Evolutionary conservation across 2,329 filamentous ascomycete species (phyloP).

Genomic region (Thermoascus crustaceus): DNA sequence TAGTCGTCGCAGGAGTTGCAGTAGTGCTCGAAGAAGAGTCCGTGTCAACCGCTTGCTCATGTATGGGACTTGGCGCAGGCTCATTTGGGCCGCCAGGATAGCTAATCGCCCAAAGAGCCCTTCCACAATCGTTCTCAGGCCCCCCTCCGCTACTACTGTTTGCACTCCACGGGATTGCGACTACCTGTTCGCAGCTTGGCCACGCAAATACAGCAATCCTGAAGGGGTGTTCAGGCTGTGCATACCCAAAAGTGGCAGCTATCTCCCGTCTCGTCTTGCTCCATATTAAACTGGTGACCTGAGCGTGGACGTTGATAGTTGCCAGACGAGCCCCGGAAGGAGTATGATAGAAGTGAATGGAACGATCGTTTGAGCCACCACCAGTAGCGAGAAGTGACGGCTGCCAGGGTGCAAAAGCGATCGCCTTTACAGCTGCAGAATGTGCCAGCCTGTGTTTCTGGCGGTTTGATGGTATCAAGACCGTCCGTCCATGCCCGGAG

Average conservation of each 20-base stretch:
- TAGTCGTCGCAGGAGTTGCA: constrained; percentile 4
- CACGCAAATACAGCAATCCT: constrained; percentile 90
- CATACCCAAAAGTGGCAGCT: constrained; percentile 86
- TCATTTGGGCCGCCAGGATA: constrained; percentile 60
- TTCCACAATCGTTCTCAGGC: constrained; percentile 28
- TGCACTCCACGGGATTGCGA: constrained; percentile 74
- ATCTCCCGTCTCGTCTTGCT: constrained; percentile 79
- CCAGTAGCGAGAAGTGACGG: constrained; percentile 79
- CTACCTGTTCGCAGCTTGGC: constrained; percentile 81
- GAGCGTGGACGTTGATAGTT: constrained; percentile 83
- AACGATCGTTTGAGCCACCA: constrained; percentile 87
- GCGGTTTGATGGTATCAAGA: constrained; percentile 45
- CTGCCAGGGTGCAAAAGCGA: constrained; percentile 94
- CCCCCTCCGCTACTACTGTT: constrained; percentile 30
- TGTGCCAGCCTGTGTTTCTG: constrained; percentile 70
- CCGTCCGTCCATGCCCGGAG: constrained; percentile 30
- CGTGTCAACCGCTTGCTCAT: constrained; percentile 4
- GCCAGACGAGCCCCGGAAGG: constrained; percentile 74
- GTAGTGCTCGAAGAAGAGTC: constrained; percentile 8
- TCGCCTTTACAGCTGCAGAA: constrained; percentile 86
- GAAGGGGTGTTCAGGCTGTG: constrained; percentile 79
- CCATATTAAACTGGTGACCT: constrained; percentile 91
- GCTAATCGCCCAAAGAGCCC: constrained; percentile 75
- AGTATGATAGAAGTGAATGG: constrained; percentile 93
- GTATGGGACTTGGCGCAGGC: constrained; percentile 8